Evolutionary conservation across 139 green algal species (phyloP), one percentile per base, ranked within the genome.

Genomic region (Chlamydomonas sphaeroides): DNA sequence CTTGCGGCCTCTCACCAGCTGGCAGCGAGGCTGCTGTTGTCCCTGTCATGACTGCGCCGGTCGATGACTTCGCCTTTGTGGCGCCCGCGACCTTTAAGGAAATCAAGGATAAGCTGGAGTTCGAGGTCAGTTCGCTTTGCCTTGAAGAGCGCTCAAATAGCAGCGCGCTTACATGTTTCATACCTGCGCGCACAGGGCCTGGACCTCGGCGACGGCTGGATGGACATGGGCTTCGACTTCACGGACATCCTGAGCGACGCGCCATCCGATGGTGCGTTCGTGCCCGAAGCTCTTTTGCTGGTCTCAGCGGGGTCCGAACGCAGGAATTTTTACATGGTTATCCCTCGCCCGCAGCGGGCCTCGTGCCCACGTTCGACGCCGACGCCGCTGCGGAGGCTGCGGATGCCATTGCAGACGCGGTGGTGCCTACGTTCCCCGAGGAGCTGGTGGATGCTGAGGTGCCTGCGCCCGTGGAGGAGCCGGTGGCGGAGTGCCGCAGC

Each of bases 221-320:
- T 91, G 25, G 89, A 91, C 20, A 78, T 91, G 84, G 84, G 80
- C 75, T 85, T 91, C 59, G 89, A 91, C 85, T 89, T 91, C 42
- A 65, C 66, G 14, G 85, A 92, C 73, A 86, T 89, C 33, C 68
- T 87, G 5, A 62, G 65, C 20, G 70, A 80, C 32, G 73, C 65
- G 1, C 69, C 72, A 1, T 79, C 68, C 30, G 79, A 86, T 57
- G 80, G 85, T 87, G 49, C 49, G 80, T 62, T 10, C 30, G 2
- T 56, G 5, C 49, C 14, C 14, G 45, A 10, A 51, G n/a, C n/a
- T n/a, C n/a, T n/a, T n/a, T n/a, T n/a, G n/a, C n/a, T n/a, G n/a
- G n/a, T n/a, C n/a, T n/a, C n/a, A n/a, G n/a, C n/a, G n/a, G n/a
- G n/a, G n/a, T n/a, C n/a, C n/a, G n/a, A n/a, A n/a, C n/a, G n/a